Evolutionary conservation across 345 rosid species (phyloP).

Genomic region (Eucalyptus fibrosa): DNA sequence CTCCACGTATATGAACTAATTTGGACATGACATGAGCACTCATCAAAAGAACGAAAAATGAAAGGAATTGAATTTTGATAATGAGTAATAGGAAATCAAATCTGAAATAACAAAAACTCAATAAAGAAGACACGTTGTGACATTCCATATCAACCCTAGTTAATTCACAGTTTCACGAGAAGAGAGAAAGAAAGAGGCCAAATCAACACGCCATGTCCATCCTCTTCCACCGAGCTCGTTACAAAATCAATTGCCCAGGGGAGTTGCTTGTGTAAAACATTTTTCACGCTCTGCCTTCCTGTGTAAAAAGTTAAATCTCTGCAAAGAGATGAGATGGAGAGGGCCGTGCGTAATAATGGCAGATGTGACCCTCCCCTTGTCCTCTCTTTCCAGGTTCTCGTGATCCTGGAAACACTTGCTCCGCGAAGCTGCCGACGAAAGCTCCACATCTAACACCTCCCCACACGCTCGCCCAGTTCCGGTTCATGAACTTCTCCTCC

Average conservation of each 20-base stretch:
- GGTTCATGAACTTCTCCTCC: not conserved
- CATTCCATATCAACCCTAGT: not conserved
- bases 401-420: not conserved
- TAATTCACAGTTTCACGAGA: not conserved
- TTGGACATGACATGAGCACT: too few relatives aligned
- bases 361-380: not conserved
- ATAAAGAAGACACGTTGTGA: not conserved
- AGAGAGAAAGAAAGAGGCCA: not conserved
- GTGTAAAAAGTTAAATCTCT: not conserved
- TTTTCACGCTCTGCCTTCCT: not conserved
- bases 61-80: not conserved
- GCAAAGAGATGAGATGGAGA: not conserved
- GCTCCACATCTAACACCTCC: not conserved
- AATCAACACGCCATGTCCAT: not conserved
- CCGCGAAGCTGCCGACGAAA: not conserved
- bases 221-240: not conserved
- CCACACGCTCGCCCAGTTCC: not conserved
- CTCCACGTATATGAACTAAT: fast-evolving
- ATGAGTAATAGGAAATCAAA: not conserved
- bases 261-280: not conserved
- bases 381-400: not conserved
- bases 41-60: not conserved
- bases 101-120: not conserved
- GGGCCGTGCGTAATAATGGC: not conserved
- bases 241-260: not conserved